phyloP scores from a whole-genome alignment of 2,329 filamentous ascomycete genomes.

The Botryotinia calthae region DNA sequence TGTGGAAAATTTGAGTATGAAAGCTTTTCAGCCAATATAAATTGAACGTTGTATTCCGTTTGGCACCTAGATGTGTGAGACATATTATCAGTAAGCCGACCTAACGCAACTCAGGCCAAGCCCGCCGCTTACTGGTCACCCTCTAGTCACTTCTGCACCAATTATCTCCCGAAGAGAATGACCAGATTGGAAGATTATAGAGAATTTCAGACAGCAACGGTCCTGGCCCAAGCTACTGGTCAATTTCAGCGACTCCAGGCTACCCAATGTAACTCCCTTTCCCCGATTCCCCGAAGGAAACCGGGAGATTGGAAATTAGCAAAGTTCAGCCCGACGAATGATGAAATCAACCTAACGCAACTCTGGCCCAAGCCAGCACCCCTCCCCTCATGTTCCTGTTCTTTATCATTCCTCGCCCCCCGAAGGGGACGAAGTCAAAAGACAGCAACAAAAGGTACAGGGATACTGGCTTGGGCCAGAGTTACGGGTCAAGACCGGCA shows the following conservation, averaged over 20 bases:
- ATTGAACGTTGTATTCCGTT: neutral
- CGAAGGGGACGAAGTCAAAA: neutral
- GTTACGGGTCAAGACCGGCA: neutral
- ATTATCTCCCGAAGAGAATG: neutral
- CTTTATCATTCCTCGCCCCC: neutral
- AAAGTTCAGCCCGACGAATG: neutral
- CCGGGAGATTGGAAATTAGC: neutral
- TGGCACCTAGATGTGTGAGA: neutral
- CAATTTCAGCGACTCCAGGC: too few species aligned
- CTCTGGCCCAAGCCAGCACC: neutral
- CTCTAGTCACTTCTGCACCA: neutral
- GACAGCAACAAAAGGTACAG: neutral
- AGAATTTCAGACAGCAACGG: neutral
- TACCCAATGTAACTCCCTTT: neutral
- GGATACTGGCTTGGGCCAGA: neutral
- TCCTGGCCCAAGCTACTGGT: neutral
- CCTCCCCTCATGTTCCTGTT: neutral
- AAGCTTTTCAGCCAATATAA: neutral
- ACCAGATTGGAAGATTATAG: neutral
- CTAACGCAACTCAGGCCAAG: neutral
- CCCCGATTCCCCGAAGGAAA: neutral
- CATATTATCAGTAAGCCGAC: neutral
- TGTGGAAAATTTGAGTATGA: neutral
- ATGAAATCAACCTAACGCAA: slow-evolving; percentile 7
- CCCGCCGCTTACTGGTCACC: neutral